Percentiles rank a stretch among this genome's conserved stretches.
Evolutionary conservation across 2,329 filamentous ascomycete genomes (phyloP).

Genomic region (Phialocephala sp.): DNA sequence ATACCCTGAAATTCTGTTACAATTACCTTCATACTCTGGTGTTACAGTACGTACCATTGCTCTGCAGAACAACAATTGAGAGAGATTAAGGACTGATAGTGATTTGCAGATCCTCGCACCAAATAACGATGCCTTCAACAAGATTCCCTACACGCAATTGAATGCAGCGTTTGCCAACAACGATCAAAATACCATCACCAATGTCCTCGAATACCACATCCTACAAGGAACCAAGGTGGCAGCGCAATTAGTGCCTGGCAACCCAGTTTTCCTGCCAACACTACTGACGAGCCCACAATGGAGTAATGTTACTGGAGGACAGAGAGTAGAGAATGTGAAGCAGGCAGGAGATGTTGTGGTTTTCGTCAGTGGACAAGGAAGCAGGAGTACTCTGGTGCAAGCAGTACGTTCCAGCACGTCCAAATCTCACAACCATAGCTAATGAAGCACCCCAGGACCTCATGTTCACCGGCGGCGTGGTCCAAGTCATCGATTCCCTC

Average conservation of each 20-base stretch:
- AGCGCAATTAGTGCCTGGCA: constrained; percentile 39
- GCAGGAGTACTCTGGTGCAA: constrained; percentile 49
- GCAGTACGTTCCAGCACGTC: constrained; percentile 31
- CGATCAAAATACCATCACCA: constrained; percentile 47
- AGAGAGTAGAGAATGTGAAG: constrained; percentile 51
- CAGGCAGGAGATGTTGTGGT: constrained; percentile 50
- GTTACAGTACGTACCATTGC: constrained; percentile 48
- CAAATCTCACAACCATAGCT: background rate
- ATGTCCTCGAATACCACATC: constrained; percentile 45
- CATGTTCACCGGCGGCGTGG: constrained; percentile 53
- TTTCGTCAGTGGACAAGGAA: constrained; percentile 49
- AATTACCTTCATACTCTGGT: constrained; percentile 51
- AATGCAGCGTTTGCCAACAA: constrained; percentile 40
- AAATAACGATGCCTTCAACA: constrained; percentile 45
- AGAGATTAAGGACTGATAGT: background rate
- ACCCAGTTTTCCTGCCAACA: constrained; percentile 50
- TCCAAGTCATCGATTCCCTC: constrained; percentile 59
- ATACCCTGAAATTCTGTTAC: constrained; percentile 52
- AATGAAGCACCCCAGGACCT: constrained; percentile 47
- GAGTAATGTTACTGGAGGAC: constrained; percentile 56
- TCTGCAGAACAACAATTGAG: constrained; percentile 6
- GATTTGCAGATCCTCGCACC: constrained; percentile 46
- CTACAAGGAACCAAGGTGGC: constrained; percentile 42
- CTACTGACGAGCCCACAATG: constrained; percentile 50
- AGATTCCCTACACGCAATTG: constrained; percentile 44